phyloP scores from a whole-genome alignment of 164 flowering plant genomes.

The Pachysandra terminalis region DNA sequence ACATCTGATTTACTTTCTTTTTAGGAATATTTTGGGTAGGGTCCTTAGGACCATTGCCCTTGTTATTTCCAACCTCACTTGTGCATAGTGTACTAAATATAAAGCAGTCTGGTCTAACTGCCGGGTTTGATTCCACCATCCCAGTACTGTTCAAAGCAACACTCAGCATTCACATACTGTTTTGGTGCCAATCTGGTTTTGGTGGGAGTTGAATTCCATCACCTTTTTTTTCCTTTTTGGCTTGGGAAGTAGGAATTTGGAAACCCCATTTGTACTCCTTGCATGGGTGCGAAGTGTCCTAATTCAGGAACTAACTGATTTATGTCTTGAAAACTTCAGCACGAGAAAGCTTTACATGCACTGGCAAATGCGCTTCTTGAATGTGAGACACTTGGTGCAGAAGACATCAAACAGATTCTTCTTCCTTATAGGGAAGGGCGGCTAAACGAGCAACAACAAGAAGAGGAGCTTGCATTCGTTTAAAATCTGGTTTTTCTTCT shows the following conservation, averaged over 20 bases:
- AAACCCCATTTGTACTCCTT: too few relatives aligned
- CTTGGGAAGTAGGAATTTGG: too few relatives aligned
- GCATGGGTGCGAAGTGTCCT: background rate
- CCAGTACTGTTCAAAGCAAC: too few relatives aligned
- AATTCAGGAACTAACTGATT: background rate
- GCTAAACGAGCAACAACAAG: conserved; percentile 37
- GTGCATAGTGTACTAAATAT: background rate
- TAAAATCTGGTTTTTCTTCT: conserved; percentile 11
- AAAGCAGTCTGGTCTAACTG: too few relatives aligned
- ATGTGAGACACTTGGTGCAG: conserved; percentile 75
- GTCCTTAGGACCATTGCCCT: background rate
- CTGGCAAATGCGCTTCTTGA: conserved; percentile 89
- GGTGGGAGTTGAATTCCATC: too few relatives aligned
- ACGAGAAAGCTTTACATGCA: conserved; percentile 85
- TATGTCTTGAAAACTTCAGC: conserved; percentile 40
- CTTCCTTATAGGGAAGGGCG: conserved; percentile 55
- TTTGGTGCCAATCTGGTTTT: too few relatives aligned
- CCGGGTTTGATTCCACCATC: too few relatives aligned
- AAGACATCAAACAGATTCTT: conserved; percentile 78
- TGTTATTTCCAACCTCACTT: background rate
- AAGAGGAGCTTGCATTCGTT: conserved; percentile 62
- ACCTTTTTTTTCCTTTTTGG: too few relatives aligned
- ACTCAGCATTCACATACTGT: too few relatives aligned
- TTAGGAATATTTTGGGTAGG: too few relatives aligned
- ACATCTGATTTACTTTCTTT: too few relatives aligned